phyloP scores from a whole-genome alignment of 306 rosid genomes.

The Trifolium fragiferum region DNA sequence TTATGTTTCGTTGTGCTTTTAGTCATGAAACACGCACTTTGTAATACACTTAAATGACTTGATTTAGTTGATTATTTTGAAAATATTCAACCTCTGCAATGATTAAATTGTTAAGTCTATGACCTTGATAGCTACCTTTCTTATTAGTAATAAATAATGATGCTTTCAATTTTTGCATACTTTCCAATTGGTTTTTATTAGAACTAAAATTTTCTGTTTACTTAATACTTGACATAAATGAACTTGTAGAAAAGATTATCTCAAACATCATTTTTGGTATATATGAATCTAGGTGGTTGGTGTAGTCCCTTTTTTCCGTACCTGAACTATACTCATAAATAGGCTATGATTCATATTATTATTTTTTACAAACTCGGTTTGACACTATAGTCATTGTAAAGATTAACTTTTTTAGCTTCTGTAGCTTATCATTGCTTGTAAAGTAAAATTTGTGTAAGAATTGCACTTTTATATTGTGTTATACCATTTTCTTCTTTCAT shows the following conservation, averaged over 20 bases:
- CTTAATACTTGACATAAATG: constrained; percentile 9
- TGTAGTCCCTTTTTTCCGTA: constrained; percentile 10
- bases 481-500: constrained; percentile 39
- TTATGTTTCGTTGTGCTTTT: too few relatives aligned
- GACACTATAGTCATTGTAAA: constrained; percentile 17
- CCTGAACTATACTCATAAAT: constrained; percentile 3
- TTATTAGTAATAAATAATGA: neutral
- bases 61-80: neutral
- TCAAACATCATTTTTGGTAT: neutral
- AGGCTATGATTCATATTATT: neutral
- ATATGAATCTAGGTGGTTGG: constrained; percentile 8
- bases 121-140: constrained; percentile 1
- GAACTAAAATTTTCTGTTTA: constrained; percentile 21
- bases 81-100: neutral
- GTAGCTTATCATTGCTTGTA: constrained; percentile 30
- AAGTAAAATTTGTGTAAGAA: constrained; percentile 8
- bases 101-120: neutral
- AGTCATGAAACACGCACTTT: too few relatives aligned
- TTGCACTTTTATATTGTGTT: constrained; percentile 3
- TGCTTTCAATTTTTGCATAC: neutral
- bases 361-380: constrained; percentile 16
- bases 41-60: neutral
- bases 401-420: neutral
- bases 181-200: neutral
- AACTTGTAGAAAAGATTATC: constrained; percentile 1